phyloP scores from a whole-genome alignment of 306 rosid species.

The Myrica gale region DNA sequence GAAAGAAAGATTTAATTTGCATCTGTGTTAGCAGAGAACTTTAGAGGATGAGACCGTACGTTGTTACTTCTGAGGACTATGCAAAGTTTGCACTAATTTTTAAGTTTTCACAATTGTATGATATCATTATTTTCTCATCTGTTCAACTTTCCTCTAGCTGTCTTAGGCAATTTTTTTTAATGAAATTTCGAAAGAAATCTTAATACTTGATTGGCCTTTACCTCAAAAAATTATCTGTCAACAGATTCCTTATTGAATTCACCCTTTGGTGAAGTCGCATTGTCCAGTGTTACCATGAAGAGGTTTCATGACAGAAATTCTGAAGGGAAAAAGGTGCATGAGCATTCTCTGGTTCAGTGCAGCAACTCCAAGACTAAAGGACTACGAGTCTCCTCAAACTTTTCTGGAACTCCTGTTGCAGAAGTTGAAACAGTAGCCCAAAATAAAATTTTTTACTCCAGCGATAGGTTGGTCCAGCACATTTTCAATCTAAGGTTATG shows the following conservation, averaged over 20 bases:
- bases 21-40: not conserved
- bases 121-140: not conserved
- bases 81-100: not conserved
- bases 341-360: constrained; percentile 37
- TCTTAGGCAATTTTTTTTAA: not conserved
- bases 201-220: constrained; percentile 11
- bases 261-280: constrained; percentile 46
- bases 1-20: not conserved
- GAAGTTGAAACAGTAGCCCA: constrained; percentile 37
- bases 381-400: constrained; percentile 43
- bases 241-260: constrained; percentile 45
- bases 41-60: not conserved
- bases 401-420: constrained; percentile 29
- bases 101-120: not conserved
- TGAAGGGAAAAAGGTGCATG: constrained; percentile 29
- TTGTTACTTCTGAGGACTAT: not conserved
- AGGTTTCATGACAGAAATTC: constrained; percentile 35
- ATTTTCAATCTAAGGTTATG: not conserved
- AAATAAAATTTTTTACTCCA: constrained; percentile 28
- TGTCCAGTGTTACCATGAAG: constrained; percentile 23
- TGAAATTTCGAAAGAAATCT: not conserved
- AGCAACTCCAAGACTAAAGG: constrained; percentile 36
- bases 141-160: not conserved
- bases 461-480: constrained; percentile 40
- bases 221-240: constrained; percentile 18